Evolutionary conservation across 202 grass and related monocot species (phyloP), one percentile per base, ranked within the genome.

Genomic region (Setaria viridis): DNA sequence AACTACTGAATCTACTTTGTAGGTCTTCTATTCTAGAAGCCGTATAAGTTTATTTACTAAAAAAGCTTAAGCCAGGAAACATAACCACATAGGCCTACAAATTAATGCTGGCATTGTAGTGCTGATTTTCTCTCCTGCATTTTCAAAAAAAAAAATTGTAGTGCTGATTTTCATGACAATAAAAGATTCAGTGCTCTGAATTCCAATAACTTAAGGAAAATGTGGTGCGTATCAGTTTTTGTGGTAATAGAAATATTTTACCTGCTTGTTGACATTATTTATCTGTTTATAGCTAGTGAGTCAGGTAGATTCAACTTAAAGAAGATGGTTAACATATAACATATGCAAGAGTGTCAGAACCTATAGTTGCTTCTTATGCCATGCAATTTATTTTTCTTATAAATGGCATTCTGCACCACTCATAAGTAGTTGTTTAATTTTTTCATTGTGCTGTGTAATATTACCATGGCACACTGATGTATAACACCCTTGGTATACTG

Each of bases 131-230:
- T 25, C 25, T 25, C 25, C 25, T 25, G 25, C 25, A 25, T 25
- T 25, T 25, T 25, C 25, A 25, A 25, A 25, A 25, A 25, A 25
- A 25, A 25, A 25, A 25, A 30, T 65, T 58, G 13, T 53, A 67
- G 49, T 50, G 55, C 9, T 71, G 11, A 34, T 12, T 46, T 66
- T 17, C 14, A 46, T 72, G 49, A 11, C 16, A 17, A 55, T 25
- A 21, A 47, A 19, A 77, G 39, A 30, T 68, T 68, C 62, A 58
- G 66, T 32, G 25, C 9, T 84, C 34, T 67, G 33, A 67, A 84
- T 76, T 21, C 13, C 72, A 79, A 62, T 71, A 71, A 72, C 43
- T 57, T 16, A 8, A 4, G 65, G n/a, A 80, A 85, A 85, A 78
- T 16, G 9, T 59, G 6, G 25, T 82, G 50, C 9, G 19, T 25